These are phyloP conservation scores for Fagus crenata DNA, from an alignment of 306 rosid genomes.

Conservation along the genomic window DNA sequence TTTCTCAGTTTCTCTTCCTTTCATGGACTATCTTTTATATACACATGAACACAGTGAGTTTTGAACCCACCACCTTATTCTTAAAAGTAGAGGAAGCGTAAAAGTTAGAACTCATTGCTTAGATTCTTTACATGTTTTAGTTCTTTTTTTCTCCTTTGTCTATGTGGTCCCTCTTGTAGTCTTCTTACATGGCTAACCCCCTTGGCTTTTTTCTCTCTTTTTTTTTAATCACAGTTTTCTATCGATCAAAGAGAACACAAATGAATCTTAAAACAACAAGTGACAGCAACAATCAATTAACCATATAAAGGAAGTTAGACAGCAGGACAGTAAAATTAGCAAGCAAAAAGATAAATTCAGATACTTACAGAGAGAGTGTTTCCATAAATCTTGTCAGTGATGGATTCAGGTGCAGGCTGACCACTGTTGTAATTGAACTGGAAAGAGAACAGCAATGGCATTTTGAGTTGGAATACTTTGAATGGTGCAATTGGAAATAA, in stretches of 20 bases:
- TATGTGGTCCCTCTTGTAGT: neutral
- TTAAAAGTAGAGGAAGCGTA: too few species aligned
- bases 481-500: slow-evolving; percentile 17
- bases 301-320: slow-evolving; percentile 11
- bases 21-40: neutral
- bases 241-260: neutral
- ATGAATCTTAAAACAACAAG: neutral
- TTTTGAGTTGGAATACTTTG: slow-evolving; percentile 40
- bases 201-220: neutral
- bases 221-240: neutral
- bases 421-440: slow-evolving; percentile 98
- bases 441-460: slow-evolving; percentile 27
- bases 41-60: neutral
- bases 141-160: neutral
- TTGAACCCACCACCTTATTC: too few species aligned
- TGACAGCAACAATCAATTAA: slow-evolving; percentile 19
- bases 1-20: neutral
- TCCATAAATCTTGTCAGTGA: slow-evolving; percentile 95
- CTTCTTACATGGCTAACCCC: neutral
- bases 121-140: neutral
- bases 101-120: neutral
- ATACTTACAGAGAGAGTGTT: slow-evolving; percentile 88
- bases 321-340: slow-evolving; percentile 15
- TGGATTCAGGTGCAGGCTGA: slow-evolving; percentile 98
- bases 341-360: slow-evolving; percentile 16